Base-by-base conservation (phyloP, 1,139 yeast genomes). In the Magnusiomyces paraingens region DNA sequence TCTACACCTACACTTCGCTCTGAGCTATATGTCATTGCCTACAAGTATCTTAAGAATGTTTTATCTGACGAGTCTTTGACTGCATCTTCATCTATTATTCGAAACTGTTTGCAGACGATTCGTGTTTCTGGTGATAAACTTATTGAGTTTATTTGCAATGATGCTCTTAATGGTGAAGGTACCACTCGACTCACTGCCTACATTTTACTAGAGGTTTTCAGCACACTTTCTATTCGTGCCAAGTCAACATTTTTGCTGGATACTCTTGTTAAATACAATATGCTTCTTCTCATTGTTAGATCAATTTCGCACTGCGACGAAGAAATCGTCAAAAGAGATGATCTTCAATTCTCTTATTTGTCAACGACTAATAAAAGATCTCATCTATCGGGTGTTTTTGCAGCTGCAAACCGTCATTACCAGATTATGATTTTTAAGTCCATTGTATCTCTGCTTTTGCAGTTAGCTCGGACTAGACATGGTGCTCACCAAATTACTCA, bases 401-500 rank as follows among this genome's bases (percentile, higher is more conserved):
- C 20, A 32, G 32, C 62, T 62, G 32, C 73, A 71, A 15, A 65
- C 64, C 22, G 64, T 15, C 50, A 49, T 10, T 84, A 84, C 65
- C 95, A 87, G 62, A 69, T 87, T 32, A 86, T 93, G 0, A 84
- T 89, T 0, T 86, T 86, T 69, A 86, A 85, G 62, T 77, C 93
- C 0, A 81, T 85, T 0, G 67, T 88, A 45, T 83, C 83, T 58
- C 77, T 90, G 54, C 73, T 91, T 57, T 76, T 84, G 1, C 79
- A 94, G 61, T 77, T 91, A 10, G 89, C 95, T 0, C 88, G 86
- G 64, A 80, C 86, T 0, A 79, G 88, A 59, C 66, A 68, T 6
- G 98, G 99, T 1, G 89, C 97, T 0, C 79, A 81, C 55, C 84
- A 84, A 56, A 72, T 91, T 55, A 71, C 89, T 32, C 91, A 88